Percentiles rank a stretch among this genome's conserved stretches.
Evolutionary conservation across 2,329 filamentous ascomycete genomes (phyloP).

Genomic region (Calonectria naviculata): DNA sequence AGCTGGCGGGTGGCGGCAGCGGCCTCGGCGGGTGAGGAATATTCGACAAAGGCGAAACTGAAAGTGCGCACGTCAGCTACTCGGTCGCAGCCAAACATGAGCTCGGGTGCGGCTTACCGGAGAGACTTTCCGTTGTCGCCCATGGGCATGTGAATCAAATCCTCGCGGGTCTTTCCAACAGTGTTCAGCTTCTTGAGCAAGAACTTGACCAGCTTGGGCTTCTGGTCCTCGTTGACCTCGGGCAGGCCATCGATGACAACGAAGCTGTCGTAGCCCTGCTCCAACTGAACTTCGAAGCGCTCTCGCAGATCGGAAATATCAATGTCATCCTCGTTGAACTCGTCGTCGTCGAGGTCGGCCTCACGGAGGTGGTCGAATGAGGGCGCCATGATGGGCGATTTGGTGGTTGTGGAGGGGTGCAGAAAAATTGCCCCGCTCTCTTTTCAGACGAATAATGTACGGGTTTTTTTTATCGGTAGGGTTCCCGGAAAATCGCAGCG

Average conservation of each 20-base stretch:
- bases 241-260: slow-evolving; percentile 96
- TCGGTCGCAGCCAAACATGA: not conserved
- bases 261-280: slow-evolving; percentile 96
- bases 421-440: slow-evolving; percentile 52
- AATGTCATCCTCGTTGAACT: slow-evolving; percentile 92
- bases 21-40: slow-evolving; percentile 89
- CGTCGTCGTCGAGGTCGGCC: slow-evolving; percentile 86
- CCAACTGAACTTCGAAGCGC: slow-evolving; percentile 94
- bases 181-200: slow-evolving; percentile 91
- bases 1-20: slow-evolving; percentile 89
- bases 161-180: slow-evolving; percentile 86
- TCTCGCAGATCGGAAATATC: slow-evolving; percentile 95
- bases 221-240: slow-evolving; percentile 88
- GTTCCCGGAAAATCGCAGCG: slow-evolving; percentile 20
- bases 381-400: slow-evolving; percentile 77
- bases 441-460: slow-evolving; percentile 32
- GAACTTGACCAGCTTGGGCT: slow-evolving; percentile 96
- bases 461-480: slow-evolving; percentile 25
- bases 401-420: slow-evolving; percentile 46
- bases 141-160: slow-evolving; percentile 93
- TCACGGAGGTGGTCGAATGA: slow-evolving; percentile 94
- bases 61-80: slow-evolving; percentile 5
- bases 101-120: slow-evolving; percentile 66
- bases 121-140: slow-evolving; percentile 87
- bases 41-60: slow-evolving; percentile 98